A percentile compares a stretch with the other conserved stretches of the same genome.
phyloP scores from a whole-genome alignment of 2,329 filamentous ascomycete genomes.

The Phaeosphaeria sp. region DNA sequence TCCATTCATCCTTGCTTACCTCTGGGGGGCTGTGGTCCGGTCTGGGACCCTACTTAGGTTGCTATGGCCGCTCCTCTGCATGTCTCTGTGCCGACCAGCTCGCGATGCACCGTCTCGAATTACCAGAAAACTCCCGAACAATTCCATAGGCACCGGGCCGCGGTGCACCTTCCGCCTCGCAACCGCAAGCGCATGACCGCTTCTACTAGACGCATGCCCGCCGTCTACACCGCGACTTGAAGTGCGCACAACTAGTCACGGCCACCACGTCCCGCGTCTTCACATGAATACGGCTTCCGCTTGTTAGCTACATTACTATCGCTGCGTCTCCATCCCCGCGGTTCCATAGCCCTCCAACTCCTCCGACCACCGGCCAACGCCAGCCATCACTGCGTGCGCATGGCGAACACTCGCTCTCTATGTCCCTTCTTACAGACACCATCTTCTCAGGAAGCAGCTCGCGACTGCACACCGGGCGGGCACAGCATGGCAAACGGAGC shows the following conservation, averaged over 20 bases:
- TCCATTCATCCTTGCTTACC: constrained; percentile 7
- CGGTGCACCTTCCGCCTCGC: constrained; percentile 27
- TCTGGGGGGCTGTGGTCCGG: background rate
- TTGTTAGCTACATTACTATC: constrained; percentile 3
- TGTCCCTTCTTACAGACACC: constrained; percentile 48
- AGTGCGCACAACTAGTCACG: constrained; percentile 13
- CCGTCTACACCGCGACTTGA: constrained; percentile 20
- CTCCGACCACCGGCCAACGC: constrained; percentile 17
- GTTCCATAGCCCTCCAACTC: constrained; percentile 4
- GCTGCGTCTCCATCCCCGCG: constrained; percentile 1
- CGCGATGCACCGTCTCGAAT: too few species aligned
- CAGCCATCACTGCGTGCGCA: constrained; percentile 29
- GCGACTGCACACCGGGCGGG: constrained; percentile 32
- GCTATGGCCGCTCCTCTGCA: constrained; percentile 5
- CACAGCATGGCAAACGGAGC: constrained; percentile 13
- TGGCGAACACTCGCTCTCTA: constrained; percentile 40
- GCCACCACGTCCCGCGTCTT: background rate
- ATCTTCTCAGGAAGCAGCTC: constrained; percentile 40
- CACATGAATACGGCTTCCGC: constrained; percentile 7
- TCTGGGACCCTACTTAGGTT: constrained; percentile 10
- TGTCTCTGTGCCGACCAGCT: too few species aligned
- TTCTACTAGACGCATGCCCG: constrained; percentile 25
- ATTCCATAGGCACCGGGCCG: background rate
- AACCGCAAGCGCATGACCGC: constrained; percentile 4
- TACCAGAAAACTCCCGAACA: background rate